A percentile compares a stretch with the other conserved stretches of the same genome.
phyloP scores from a whole-genome alignment of 2,329 filamentous ascomycete species.

The Aspergillus flavus region DNA sequence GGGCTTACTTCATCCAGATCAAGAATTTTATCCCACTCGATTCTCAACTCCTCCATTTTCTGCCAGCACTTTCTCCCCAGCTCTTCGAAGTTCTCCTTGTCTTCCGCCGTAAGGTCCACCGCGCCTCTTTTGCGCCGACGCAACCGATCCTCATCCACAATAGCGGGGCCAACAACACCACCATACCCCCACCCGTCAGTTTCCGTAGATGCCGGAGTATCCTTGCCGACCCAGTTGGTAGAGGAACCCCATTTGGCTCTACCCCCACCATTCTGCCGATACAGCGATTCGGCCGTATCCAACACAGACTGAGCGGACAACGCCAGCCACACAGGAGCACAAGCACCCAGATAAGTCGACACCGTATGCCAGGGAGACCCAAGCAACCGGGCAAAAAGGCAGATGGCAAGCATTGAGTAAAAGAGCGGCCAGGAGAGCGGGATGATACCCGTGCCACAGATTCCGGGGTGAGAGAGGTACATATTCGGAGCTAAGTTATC shows the following conservation, averaged over 20 bases:
- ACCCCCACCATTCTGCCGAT: constrained; percentile 61
- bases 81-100: constrained; percentile 42
- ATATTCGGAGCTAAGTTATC: constrained; percentile 56
- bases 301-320: constrained; percentile 61
- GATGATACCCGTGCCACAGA: constrained; percentile 81
- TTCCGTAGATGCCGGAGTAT: constrained; percentile 73
- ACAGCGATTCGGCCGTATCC: constrained; percentile 42
- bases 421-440: constrained; percentile 71
- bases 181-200: constrained; percentile 80
- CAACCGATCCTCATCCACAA: constrained; percentile 53
- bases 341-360: constrained; percentile 74
- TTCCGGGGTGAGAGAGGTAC: constrained; percentile 83
- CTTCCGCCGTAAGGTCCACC: constrained; percentile 56
- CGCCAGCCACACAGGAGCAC: constrained; percentile 75
- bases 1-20: constrained; percentile 33
- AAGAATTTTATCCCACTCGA: constrained; percentile 43
- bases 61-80: constrained; percentile 45
- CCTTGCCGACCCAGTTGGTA: constrained; percentile 60
- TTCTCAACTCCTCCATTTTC: constrained; percentile 46
- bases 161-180: constrained; percentile 56
- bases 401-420: constrained; percentile 67
- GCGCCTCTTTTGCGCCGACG: constrained; percentile 62
- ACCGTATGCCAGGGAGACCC: constrained; percentile 89
- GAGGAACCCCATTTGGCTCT: constrained; percentile 83
- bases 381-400: constrained; percentile 72